Base-by-base conservation (phyloP, 1,139 yeast species). In the Debaryomycetaceae sp. region DNA sequence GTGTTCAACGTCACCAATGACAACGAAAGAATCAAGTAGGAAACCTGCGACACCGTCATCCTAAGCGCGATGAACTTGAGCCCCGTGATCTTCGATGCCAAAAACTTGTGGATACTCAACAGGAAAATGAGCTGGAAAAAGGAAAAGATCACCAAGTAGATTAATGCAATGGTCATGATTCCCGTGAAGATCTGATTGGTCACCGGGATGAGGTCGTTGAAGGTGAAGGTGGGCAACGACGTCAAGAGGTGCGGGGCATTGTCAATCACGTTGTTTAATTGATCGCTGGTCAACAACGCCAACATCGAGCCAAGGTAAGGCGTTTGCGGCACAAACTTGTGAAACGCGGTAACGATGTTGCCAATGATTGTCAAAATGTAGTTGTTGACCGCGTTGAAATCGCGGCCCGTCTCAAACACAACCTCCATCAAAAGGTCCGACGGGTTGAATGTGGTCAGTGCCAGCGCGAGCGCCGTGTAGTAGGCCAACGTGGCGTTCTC, bases 21-120 rank as follows among this genome's bases (percentile, higher is more conserved):
- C 21, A 74, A 48, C 1, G 74, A 58, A 17, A 73, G 41, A 4
- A 67, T 43, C 2, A 71, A 28, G 41, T 65, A 73, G 0, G 70
- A 58, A 3, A 56, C 28, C 35, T 73, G 79, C 1, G 75, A 56
- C 0, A 60, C 42, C 3, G 61, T 23, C 39, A 67, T 51, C 37
- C 76, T 57, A 37, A 62, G 64, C 0, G 58, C 35, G 5, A 73
- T 45, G 38, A 66, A 74, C 40, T 54, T 55, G 17, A 39, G 36
- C 3, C 75, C 61, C n/a, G 50, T 46, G 16, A 70, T 38, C 30
- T 57, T 56, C 23, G 50, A 20, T 8, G 60, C 58, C 25, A 58
- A 50, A 28, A 43, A 51, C 39, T 43, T 40, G 26, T 58, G 61
- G 31, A 58, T 46, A 18, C 49, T 47, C 20, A 48, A 34, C 26